Base-by-base conservation (phyloP, 768 basidiomycete genomes). In the Amanita fuliginea region DNA sequence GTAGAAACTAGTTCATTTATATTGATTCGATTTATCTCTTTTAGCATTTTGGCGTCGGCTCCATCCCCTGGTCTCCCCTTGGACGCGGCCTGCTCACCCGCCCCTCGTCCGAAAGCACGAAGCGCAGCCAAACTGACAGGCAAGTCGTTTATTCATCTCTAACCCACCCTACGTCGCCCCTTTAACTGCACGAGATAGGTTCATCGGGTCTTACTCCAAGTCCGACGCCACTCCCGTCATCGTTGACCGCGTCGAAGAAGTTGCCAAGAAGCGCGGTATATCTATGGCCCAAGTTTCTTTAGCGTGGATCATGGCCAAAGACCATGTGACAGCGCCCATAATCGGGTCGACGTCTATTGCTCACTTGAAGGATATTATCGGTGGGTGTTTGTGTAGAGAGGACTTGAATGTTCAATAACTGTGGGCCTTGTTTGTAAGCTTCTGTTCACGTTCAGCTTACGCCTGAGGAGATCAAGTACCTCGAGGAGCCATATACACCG, bases 281-380 rank as follows among this genome's bases (percentile, higher is more conserved):
- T 71, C 65, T 26, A 83, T 83, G 81, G 76, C 78, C 0, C 76
- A 78, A 52, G 62, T 80, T 6, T 66, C 76, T 3, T 54, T 78
- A 21, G 75, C 77, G 10, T 82, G 79, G 80, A 61, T 66, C 3
- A 53, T 76, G 46, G 57, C 67, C 3, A 71, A 71, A 54, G 63
- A 69, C n/a, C n/a, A n/a, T 21, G 72, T 81, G 5, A 64, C 77
- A 0, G 79, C 78, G 1, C 80, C 80, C 0, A 78, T 83, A 54
- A 69, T 81, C 26, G 80, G 79, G 1, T 67, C 72, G 0, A 77
- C 76, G 1, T 75, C 70, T 21, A 53, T 74, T 4, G 64, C 74
- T 30, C 75, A 80, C 51, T 60, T 83, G 22, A 57, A 70, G 26
- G 78, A 81, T 47, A 58, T 80, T 16, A 64, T 78, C 41, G 74